These are phyloP conservation scores for Yarrowia osloensis DNA, from an alignment of 805 yeast genomes.

Conservation along the genomic window DNA sequence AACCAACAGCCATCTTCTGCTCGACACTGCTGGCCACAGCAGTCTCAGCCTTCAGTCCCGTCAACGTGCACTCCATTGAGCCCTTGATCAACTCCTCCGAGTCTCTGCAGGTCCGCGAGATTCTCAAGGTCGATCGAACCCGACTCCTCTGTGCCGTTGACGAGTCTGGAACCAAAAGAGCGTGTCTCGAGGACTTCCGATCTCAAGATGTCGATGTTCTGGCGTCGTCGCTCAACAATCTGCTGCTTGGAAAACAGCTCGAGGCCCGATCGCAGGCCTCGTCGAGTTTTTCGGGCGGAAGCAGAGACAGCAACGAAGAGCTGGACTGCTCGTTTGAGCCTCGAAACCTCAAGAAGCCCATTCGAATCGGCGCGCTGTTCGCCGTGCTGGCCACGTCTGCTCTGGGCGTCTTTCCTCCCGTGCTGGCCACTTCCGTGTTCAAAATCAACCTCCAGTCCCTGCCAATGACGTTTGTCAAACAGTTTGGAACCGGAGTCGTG, in stretches of 20 bases:
- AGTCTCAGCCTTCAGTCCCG: background rate
- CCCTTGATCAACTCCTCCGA: constrained; percentile 7
- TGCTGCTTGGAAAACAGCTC: constrained; percentile 20
- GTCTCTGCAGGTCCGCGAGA: constrained; percentile 7
- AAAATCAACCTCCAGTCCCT: constrained; percentile 16
- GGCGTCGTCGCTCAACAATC: constrained; percentile 5
- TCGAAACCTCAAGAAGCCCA: constrained; percentile 41
- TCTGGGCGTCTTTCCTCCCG: constrained; percentile 44
- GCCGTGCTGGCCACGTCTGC: constrained; percentile 44
- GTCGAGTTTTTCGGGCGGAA: background rate
- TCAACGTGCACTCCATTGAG: constrained; percentile 21
- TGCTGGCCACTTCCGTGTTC: constrained; percentile 38
- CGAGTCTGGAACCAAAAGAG: background rate
- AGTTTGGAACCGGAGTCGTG: constrained; percentile 83
- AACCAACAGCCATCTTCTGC: background rate
- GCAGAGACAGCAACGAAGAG: background rate
- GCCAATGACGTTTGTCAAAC: constrained; percentile 56
- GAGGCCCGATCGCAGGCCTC: constrained; percentile 6
- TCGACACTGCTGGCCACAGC: background rate
- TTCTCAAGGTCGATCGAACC: constrained; percentile 1
- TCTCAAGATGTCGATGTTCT: background rate
- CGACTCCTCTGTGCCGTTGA: constrained; percentile 19
- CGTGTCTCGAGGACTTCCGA: background rate
- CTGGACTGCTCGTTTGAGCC: constrained; percentile 15
- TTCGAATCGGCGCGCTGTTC: constrained; percentile 44